Evolutionary conservation across 2,329 filamentous ascomycete genomes (phyloP).

Genomic region (Phyllosticta citriasiana): DNA sequence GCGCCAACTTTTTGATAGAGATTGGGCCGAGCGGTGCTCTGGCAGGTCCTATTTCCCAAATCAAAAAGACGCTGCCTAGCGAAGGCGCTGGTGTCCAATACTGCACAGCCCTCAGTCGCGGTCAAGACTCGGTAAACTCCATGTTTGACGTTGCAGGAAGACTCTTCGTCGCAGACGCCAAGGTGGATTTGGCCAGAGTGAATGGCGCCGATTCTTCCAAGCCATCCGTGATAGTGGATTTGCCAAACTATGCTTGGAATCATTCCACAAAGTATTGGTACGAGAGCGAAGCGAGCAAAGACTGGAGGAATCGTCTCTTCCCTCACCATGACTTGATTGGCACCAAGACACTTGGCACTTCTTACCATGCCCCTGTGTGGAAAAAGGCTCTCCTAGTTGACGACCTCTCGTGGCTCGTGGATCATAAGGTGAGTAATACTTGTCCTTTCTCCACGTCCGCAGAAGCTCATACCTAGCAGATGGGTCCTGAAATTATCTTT

Average conservation of each 20-base stretch:
- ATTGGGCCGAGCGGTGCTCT: conserved; percentile 16
- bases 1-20: conserved; percentile 13
- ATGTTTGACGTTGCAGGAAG: neutral
- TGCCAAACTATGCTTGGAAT: conserved; percentile 22
- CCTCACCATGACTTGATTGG: conserved; percentile 18
- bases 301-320: conserved; percentile 13
- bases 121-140: neutral
- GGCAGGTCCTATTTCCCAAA: conserved; percentile 12
- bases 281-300: conserved; percentile 15
- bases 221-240: conserved; percentile 13
- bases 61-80: conserved; percentile 1
- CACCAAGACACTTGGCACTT: conserved; percentile 20
- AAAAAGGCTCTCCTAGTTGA: conserved; percentile 30
- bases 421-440: conserved; percentile 24
- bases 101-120: conserved; percentile 6
- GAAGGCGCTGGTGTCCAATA: conserved; percentile 8
- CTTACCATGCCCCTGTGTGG: conserved; percentile 29
- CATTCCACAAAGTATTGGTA: conserved; percentile 16
- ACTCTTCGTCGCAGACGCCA: neutral
- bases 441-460: no score
- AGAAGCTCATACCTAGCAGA: neutral
- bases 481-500: neutral
- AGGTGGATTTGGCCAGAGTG: neutral
- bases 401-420: conserved; percentile 36
- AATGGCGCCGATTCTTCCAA: neutral